Evolutionary conservation across 768 basidiomycete species (phyloP), one percentile per base, ranked within the genome.

Genomic region (Leccinum olivaceopallidum): DNA sequence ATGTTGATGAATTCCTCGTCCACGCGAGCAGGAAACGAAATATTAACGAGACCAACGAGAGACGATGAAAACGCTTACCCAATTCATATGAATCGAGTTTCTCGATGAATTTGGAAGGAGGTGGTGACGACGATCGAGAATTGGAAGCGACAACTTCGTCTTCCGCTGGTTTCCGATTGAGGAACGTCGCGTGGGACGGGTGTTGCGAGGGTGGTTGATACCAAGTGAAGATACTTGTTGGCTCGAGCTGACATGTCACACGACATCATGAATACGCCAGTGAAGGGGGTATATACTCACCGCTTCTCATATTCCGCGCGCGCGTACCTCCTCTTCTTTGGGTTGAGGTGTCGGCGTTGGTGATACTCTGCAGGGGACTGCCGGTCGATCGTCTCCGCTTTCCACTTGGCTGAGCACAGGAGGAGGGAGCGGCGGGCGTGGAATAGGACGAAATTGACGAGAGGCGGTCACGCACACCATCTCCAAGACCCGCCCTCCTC

Each of bases 61-160:
- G 20, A 36, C 5, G 6, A 49, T 5, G 1, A 42, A 18, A 22
- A 4, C 5, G 2, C 52, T 53, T n/a, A 63, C 73, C 71, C 22
- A 71, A 24, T 39, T 73, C 69, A 4, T 73, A 73, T 0, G 71
- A 71, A 53, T 74, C 73, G 3, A n/a, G n/a, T n/a, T n/a, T 74
- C 49, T 63, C 71, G 37, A 71, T 22, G 16, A 67, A 61, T 39
- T 69, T 74, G 8, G 44, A 39, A 5, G 37, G 66, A 6, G 37
- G 59, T n/a, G 60, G 48, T 6, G 57, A 26, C 1, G 50, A 28
- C 22, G n/a, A 6, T 24, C 10, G 14, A 20, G 55, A 36, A 8
- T 53, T 37, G 10, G 60, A 30, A 7, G 14, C 14, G 6, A 37
- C 36, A 2, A 5, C n/a, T 44, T 51, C 48, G 2, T 2, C 6